A percentile compares a stretch with the other conserved stretches of the same genome.
Conservation (phyloP, 2,329 filamentous ascomycete genomes). For the Xylaria sp. region DNA sequence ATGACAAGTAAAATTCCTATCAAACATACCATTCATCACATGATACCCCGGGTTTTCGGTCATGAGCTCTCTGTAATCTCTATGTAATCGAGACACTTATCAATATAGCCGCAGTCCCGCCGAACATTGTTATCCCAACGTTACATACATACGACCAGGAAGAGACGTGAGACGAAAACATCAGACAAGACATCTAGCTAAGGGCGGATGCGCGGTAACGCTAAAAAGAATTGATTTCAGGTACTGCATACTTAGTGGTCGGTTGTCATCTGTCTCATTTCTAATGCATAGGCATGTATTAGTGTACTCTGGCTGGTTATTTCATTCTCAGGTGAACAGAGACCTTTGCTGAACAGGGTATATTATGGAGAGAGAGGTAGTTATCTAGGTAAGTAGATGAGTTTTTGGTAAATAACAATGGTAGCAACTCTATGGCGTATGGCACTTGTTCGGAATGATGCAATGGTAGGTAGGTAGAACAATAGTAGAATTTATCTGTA, state of each 20-base stretch:
- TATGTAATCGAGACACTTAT: not conserved
- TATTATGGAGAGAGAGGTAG: too few species aligned
- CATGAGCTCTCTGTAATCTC: slow-evolving; percentile 4
- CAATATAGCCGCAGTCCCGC: not conserved
- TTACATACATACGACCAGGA: not conserved
- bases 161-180: not conserved
- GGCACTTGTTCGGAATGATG: not conserved
- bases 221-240: not conserved
- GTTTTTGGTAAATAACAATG: not conserved
- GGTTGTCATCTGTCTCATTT: not conserved
- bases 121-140: not conserved
- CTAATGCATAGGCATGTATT: not conserved
- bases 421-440: not conserved
- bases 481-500: not conserved
- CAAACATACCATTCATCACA: slow-evolving; percentile 27
- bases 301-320: not conserved
- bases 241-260: too few species aligned
- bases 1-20: slow-evolving; percentile 47
- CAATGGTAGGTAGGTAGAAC: not conserved
- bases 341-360: not conserved
- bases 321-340: not conserved
- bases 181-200: not conserved
- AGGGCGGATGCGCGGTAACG: not conserved
- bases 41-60: slow-evolving; percentile 32
- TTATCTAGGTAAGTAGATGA: not conserved